Percentiles rank a stretch among this genome's conserved stretches.
phyloP scores from a whole-genome alignment of 768 basidiomycete genomes.

The Amanita inopinata region DNA sequence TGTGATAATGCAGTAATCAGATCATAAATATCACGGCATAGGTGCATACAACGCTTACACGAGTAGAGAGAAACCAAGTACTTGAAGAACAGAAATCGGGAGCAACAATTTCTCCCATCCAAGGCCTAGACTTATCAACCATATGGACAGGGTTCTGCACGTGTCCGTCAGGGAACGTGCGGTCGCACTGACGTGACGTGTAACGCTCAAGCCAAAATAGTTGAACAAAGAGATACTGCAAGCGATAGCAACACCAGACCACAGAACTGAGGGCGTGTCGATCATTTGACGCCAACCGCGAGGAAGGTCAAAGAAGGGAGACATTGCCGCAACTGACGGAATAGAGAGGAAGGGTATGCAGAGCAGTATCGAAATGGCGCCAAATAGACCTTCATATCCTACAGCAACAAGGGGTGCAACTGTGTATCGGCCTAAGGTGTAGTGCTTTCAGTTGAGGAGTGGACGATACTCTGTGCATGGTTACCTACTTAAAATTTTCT shows the following conservation, averaged over 20 bases:
- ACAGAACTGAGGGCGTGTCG: conserved; percentile 60
- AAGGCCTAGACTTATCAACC: conserved; percentile 80
- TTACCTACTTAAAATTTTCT: conserved; percentile 74
- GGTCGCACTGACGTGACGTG: conserved; percentile 88
- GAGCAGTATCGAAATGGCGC: conserved; percentile 66
- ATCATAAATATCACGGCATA: not conserved
- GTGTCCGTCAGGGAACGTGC: conserved; percentile 89
- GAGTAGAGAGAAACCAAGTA: conserved; percentile 76
- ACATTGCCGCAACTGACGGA: conserved; percentile 48
- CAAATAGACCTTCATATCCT: conserved; percentile 91
- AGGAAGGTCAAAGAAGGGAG: conserved; percentile 79
- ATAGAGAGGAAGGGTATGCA: conserved; percentile 76
- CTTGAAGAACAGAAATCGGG: conserved; percentile 76
- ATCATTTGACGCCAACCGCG: conserved; percentile 88
- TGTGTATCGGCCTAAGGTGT: conserved; percentile 46
- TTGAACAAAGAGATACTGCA: conserved; percentile 77
- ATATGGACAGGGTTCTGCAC: conserved; percentile 92
- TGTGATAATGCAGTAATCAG: conserved; percentile 18
- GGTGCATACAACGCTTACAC: conserved; percentile 63
- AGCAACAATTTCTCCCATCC: conserved; percentile 86
- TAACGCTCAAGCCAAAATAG: conserved; percentile 86
- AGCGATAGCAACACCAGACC: conserved; percentile 62
- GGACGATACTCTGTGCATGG: not conserved
- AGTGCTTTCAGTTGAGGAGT: not conserved
- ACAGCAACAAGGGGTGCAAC: conserved; percentile 89